These are phyloP conservation scores for Fusarium foetens DNA, from an alignment of 2,329 filamentous ascomycete species.

Conservation along the genomic window DNA sequence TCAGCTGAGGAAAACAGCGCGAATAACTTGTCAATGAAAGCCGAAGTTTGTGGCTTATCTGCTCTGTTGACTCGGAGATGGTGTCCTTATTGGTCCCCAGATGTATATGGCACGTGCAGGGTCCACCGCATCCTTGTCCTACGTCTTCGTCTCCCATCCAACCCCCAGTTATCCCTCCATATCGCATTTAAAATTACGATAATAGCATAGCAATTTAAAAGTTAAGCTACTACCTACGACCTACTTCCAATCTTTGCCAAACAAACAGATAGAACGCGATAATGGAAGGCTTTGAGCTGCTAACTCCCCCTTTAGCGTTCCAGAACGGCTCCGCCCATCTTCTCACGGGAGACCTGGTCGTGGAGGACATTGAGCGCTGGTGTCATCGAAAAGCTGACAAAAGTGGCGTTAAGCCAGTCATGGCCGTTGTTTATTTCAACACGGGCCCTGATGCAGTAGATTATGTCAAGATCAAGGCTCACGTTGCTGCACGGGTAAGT, in stretches of 20 bases:
- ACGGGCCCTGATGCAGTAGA: not conserved
- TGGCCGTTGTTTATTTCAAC: rapidly evolving
- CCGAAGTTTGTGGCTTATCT: too few species aligned
- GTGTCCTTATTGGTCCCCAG: too few species aligned
- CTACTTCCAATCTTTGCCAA: rapidly evolving
- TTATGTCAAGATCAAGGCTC: not conserved
- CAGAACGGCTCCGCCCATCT: not conserved
- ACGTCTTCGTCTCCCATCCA: not conserved
- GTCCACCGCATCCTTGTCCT: not conserved
- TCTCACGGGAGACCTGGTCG: not conserved
- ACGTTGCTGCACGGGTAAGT: not conserved
- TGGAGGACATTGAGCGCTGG: not conserved
- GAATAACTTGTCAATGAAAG: too few species aligned
- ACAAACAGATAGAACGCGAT: rapidly evolving
- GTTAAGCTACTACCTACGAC: rapidly evolving
- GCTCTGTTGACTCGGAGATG: too few species aligned
- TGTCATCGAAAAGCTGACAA: not conserved
- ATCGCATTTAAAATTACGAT: too few species aligned
- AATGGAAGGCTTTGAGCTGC: not conserved
- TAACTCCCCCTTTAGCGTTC: rapidly evolving
- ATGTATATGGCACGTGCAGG: not conserved
- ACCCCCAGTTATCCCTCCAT: not conserved
- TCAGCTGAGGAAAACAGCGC: too few species aligned
- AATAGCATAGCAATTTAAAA: not conserved
- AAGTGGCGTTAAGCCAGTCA: not conserved